Evolutionary conservation across 139 green algal species (phyloP), one percentile per base, ranked within the genome.

Genomic region (Asterochloris sp.): DNA sequence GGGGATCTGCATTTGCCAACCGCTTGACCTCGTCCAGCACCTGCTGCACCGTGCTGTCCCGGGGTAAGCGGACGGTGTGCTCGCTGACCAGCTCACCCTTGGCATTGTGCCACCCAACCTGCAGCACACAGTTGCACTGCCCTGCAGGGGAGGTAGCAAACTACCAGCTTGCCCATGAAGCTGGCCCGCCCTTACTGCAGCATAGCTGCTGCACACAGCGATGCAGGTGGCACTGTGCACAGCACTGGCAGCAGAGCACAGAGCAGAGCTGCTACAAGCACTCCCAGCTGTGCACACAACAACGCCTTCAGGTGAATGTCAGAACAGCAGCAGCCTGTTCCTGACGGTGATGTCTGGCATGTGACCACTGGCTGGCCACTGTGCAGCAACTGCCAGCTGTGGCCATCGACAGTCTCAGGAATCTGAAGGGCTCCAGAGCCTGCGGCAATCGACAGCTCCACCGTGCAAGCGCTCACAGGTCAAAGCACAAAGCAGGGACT

Each of bases 11-110:
- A 0, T 64, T 76, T 28, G 85, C 83, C 61, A 95, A 83, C 74
- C 89, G 81, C 76, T 74, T 21, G 79, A 98, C 74, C 86, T 92
- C 89, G 17, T 78, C 79, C 68, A 98, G 85, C 68, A 97, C 83
- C 74, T 98, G 88, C 0, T 21, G 77, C 54, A 99, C 90, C 2
- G 38, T 86, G 61, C 75, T 86, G 12, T 96, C 91, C 75, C 88
- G 91, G 2, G 84, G 86, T 69, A 99, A 79, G 8, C 94, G 87
- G 64, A 99, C 79, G 10, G 83, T 87, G 83, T 96, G 90, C 87
- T 91, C 71, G 26, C 68, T 84, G 24, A 95, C 88, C 82, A 93
- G 88, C 85, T 97, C 95, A 13, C 86, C 89, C 61, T 92, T 94
- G 10, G 85, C 85, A 64, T 94, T 94, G 90, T 98, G 91, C 74